Evolutionary conservation across 306 rosid genomes (phyloP).

Genomic region (Arachis hypogaea): DNA sequence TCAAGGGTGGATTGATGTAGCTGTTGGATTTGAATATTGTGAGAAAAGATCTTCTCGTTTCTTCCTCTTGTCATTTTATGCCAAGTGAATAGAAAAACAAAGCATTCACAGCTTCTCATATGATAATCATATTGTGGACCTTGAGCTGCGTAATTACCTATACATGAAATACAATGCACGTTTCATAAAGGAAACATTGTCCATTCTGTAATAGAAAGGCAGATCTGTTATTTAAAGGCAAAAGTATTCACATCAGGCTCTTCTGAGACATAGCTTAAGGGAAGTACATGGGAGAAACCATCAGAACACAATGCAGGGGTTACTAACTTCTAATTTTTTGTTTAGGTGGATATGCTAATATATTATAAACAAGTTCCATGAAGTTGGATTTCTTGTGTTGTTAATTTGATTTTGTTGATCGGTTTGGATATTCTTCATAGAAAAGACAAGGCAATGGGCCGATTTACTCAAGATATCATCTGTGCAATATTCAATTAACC

Average conservation of each 20-base stretch:
- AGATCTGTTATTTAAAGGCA: background rate
- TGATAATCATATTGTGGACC: constrained; percentile 22
- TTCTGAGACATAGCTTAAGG: constrained; percentile 7
- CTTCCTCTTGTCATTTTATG: constrained; percentile 19
- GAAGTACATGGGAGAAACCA: constrained; percentile 1
- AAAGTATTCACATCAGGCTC: background rate
- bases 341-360: constrained; percentile 8
- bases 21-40: constrained; percentile 38
- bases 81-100: constrained; percentile 29
- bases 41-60: constrained; percentile 10
- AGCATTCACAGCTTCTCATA: constrained; percentile 13
- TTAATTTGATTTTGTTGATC: constrained; percentile 34
- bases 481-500: constrained; percentile 18
- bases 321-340: background rate
- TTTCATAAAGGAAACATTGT: background rate
- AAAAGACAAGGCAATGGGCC: constrained; percentile 13
- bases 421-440: constrained; percentile 21
- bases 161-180: constrained; percentile 5
- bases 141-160: constrained; percentile 19
- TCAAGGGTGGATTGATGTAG: constrained; percentile 29
- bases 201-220: background rate
- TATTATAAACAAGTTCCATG: constrained; percentile 26
- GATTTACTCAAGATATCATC: constrained; percentile 16
- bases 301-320: constrained; percentile 19
- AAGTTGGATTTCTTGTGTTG: constrained; percentile 6